Conservation (phyloP, 1,284 basidiomycete genomes). For the Irpex sp. region DNA sequence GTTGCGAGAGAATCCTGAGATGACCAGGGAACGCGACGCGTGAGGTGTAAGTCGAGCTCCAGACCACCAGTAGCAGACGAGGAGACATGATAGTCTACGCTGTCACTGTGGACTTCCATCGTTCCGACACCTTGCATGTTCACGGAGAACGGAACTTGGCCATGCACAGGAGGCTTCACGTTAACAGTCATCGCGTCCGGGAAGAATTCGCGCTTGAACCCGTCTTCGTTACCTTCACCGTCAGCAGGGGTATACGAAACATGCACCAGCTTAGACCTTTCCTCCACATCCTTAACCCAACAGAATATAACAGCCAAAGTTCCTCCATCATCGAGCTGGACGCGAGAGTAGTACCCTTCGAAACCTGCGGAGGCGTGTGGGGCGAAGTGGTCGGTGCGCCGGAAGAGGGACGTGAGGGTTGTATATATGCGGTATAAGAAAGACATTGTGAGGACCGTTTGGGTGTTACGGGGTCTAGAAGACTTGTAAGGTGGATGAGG, state of each 20-base stretch:
- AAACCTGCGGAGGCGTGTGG: slow-evolving; percentile 21
- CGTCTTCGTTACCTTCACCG: background rate
- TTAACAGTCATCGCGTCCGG: slow-evolving; percentile 15
- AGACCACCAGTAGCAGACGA: slow-evolving; percentile 12
- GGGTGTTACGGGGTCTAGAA: background rate
- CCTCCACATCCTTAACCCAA: slow-evolving; percentile 20
- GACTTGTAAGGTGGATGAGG: background rate
- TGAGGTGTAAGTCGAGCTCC: slow-evolving; percentile 16
- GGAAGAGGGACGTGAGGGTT: background rate
- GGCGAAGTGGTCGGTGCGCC: slow-evolving; percentile 20
- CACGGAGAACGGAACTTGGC: slow-evolving; percentile 16
- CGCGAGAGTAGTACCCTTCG: slow-evolving; percentile 26
- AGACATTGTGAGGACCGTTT: background rate
- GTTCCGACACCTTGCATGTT: slow-evolving; percentile 17
- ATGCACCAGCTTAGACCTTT: slow-evolving; percentile 19
- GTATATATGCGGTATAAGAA: background rate
- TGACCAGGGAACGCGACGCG: slow-evolving; percentile 18
- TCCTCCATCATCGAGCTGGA: slow-evolving; percentile 20
- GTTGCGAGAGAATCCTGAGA: slow-evolving; percentile 11
- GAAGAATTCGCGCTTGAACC: slow-evolving; percentile 22
- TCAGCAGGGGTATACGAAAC: slow-evolving; percentile 16
- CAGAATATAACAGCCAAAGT: slow-evolving; percentile 26
- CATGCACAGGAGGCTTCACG: background rate
- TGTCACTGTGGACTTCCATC: slow-evolving; percentile 15
- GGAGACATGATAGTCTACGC: slow-evolving; percentile 18